Conservation (phyloP, 2,329 filamentous ascomycete genomes). For the Rhinocladiella similis region DNA sequence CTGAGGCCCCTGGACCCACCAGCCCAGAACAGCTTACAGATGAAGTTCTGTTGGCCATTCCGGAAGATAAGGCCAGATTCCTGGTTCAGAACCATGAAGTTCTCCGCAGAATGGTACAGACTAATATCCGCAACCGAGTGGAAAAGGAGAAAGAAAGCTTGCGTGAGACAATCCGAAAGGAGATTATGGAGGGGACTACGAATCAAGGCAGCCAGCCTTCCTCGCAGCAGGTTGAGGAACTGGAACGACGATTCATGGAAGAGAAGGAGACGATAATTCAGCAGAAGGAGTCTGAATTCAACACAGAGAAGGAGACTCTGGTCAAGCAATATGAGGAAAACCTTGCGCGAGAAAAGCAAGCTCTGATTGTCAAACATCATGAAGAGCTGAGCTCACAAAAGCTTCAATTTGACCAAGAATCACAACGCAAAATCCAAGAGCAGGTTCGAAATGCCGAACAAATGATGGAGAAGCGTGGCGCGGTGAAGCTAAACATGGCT, state of each 20-base stretch:
- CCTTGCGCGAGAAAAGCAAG: constrained; percentile 42
- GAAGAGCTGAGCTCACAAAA: constrained; percentile 63
- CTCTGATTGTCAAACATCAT: constrained; percentile 50
- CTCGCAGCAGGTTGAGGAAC: constrained; percentile 12
- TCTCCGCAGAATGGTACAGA: constrained; percentile 51
- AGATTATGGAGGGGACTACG: constrained; percentile 31
- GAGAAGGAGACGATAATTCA: constrained; percentile 31
- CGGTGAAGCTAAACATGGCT: constrained; percentile 74
- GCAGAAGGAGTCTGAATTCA: constrained; percentile 44
- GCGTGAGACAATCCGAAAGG: constrained; percentile 36
- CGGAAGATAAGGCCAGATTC: constrained; percentile 51
- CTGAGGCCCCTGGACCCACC: constrained; percentile 26
- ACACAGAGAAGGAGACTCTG: constrained; percentile 38
- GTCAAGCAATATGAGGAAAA: constrained; percentile 39
- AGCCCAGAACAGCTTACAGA: constrained; percentile 35
- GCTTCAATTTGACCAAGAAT: constrained; percentile 50
- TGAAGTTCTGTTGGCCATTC: constrained; percentile 42
- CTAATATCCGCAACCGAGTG: constrained; percentile 55
- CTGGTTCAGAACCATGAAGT: constrained; percentile 52
- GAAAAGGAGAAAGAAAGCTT: constrained; percentile 37
- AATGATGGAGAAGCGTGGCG: constrained; percentile 73
- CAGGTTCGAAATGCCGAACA: constrained; percentile 53
- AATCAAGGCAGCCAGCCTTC: constrained; percentile 6
- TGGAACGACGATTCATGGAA: constrained; percentile 22
- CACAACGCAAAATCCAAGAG: constrained; percentile 40